phyloP scores from a whole-genome alignment of 352 stramenopile genomes.

The Peronosclerospora sorghi region DNA sequence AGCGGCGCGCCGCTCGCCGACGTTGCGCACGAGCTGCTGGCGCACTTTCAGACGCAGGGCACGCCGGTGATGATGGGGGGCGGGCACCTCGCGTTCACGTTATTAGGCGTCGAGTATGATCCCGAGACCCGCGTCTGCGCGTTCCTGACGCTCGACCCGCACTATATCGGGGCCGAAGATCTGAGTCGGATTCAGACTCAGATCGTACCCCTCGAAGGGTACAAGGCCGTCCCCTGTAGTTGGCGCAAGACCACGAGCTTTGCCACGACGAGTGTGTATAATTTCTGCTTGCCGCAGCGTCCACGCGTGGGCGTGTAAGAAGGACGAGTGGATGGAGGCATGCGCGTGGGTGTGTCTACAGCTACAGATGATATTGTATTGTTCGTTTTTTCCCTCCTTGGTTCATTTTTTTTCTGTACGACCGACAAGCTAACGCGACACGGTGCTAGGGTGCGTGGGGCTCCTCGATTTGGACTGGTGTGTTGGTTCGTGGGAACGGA shows the following conservation, averaged over 20 bases:
- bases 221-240: constrained; percentile 59
- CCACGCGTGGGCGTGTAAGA: constrained; percentile 20
- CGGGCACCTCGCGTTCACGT: constrained; percentile 68
- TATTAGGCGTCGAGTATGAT: constrained; percentile 72
- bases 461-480: too few relatives aligned
- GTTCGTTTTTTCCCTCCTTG: too few relatives aligned
- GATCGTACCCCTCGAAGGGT: constrained; percentile 45
- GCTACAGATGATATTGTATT: constrained; percentile 29
- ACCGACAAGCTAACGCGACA: too few relatives aligned
- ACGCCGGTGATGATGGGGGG: constrained; percentile 84
- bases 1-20: constrained; percentile 46
- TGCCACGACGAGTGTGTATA: constrained; percentile 61
- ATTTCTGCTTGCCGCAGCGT: constrained; percentile 62
- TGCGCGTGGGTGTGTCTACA: constrained; percentile 14
- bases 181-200: constrained; percentile 55
- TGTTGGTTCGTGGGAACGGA: too few relatives aligned
- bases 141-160: constrained; percentile 76
- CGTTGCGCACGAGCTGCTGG: constrained; percentile 48
- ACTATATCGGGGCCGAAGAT: constrained; percentile 69
- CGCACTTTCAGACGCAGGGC: constrained; percentile 70
- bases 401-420: too few relatives aligned
- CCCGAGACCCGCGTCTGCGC: constrained; percentile 39
- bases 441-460: too few relatives aligned
- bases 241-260: constrained; percentile 56
- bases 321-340: background rate